Conservation (phyloP, 495 filamentous ascomycete species). For the Evernia prunastri region DNA sequence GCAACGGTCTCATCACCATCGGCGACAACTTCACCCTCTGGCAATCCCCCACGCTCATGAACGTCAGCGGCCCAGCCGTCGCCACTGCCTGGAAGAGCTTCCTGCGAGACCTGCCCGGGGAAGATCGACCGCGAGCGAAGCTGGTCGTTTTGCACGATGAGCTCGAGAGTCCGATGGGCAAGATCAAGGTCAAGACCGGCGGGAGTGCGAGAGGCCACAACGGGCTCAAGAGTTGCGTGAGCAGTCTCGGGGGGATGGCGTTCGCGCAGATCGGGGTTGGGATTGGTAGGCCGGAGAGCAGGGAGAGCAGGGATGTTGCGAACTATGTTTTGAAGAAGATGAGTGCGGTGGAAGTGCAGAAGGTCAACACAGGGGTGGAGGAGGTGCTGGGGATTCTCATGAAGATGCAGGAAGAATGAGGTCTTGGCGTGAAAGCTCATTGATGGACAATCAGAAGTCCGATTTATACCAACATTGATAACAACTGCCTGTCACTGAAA, state of each 20-base stretch:
- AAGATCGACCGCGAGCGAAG: conserved; percentile 33
- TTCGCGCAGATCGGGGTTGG: conserved; percentile 56
- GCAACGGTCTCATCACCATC: conserved; percentile 36
- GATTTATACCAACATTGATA: neutral
- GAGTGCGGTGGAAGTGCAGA: conserved; percentile 42
- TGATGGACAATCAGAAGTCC: neutral
- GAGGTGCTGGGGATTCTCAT: conserved; percentile 46
- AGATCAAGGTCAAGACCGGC: conserved; percentile 52
- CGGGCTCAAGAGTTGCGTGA: conserved; percentile 62
- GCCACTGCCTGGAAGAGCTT: conserved; percentile 39
- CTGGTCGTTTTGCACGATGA: conserved; percentile 82
- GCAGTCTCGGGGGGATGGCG: conserved; percentile 33
- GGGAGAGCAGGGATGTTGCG: conserved; percentile 51
- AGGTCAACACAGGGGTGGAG: conserved; percentile 44
- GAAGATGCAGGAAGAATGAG: conserved; percentile 36
- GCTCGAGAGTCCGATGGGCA: conserved; percentile 62
- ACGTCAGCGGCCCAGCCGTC: conserved; percentile 53
- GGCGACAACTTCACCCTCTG: conserved; percentile 56
- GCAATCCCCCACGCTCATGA: conserved; percentile 70
- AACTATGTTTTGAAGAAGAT: conserved; percentile 65
- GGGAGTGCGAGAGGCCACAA: conserved; percentile 67
- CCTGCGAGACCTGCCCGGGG: conserved; percentile 32
- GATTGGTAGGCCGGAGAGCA: conserved; percentile 60
- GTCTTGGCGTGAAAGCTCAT: conserved; percentile 16
- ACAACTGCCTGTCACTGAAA: neutral